Conservation (phyloP, 23 red algal genomes). For the Gracilariopsis chorda region DNA sequence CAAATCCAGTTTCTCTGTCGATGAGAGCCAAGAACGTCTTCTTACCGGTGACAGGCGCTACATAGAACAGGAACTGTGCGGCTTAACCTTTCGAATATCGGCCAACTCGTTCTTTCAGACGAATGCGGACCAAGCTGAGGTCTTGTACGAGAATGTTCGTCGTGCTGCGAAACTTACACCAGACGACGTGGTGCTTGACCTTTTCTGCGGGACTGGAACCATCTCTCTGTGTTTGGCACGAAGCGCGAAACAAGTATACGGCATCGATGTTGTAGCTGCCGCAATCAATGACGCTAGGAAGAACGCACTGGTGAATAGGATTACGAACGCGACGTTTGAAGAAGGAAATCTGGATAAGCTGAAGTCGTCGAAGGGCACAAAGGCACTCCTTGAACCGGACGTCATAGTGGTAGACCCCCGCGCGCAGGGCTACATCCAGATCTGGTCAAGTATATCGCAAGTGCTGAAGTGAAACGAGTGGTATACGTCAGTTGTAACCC, state of each 20-base stretch:
- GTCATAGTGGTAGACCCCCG: slow-evolving; percentile 97
- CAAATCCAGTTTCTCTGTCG: slow-evolving; percentile 1
- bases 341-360: slow-evolving; percentile 67
- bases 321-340: slow-evolving; percentile 69
- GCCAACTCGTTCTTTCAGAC: slow-evolving; percentile 98
- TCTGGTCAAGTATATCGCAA: slow-evolving; percentile 64
- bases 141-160: slow-evolving; percentile 56
- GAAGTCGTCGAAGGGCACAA: neutral
- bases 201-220: slow-evolving; percentile 97
- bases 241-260: slow-evolving; percentile 57
- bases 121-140: slow-evolving; percentile 73
- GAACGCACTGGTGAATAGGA: slow-evolving; percentile 74
- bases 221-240: slow-evolving; percentile 85
- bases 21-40: slow-evolving; percentile 35
- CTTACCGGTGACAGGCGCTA: slow-evolving; percentile 42
- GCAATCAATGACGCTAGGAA: slow-evolving; percentile 79
- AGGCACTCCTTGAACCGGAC: slow-evolving; percentile 20
- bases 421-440: slow-evolving; percentile 83
- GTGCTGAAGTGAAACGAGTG: slow-evolving; percentile 53
- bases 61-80: slow-evolving; percentile 64
- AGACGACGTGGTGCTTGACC: slow-evolving; percentile 74
- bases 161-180: slow-evolving; percentile 41
- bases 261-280: slow-evolving; percentile 72
- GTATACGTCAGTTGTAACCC: slow-evolving; percentile 99
- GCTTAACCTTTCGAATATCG: slow-evolving; percentile 74